A percentile compares a stretch with the other conserved stretches of the same genome.
These are phyloP conservation scores for Pugionium dolabratum DNA, from an alignment of 345 rosid genomes.

Conservation along the genomic window DNA sequence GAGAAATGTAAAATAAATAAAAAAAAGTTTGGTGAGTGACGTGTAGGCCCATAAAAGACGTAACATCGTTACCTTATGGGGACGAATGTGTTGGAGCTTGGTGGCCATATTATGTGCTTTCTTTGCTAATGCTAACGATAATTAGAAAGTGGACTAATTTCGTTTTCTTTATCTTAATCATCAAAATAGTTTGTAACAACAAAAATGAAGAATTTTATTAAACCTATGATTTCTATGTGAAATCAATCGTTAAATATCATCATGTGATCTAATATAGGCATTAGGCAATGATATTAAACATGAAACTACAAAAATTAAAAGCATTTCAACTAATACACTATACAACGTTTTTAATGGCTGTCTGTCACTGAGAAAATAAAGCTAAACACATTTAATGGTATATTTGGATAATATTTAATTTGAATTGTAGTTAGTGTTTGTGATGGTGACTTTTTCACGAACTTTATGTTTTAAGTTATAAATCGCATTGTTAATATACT, in stretches of 20 bases:
- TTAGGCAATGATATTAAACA: slow-evolving; percentile 22
- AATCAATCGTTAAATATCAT: slow-evolving; percentile 14
- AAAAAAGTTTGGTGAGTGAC: slow-evolving; percentile 25
- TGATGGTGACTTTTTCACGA: background rate
- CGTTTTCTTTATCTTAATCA: background rate
- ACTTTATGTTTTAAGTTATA: slow-evolving; percentile 5
- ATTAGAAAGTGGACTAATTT: slow-evolving; percentile 36
- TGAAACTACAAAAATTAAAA: slow-evolving; percentile 4
- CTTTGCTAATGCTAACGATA: slow-evolving; percentile 31
- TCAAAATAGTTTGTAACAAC: background rate
- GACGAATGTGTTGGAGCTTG: slow-evolving; percentile 22
- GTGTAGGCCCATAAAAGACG: slow-evolving; percentile 35
- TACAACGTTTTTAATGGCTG: slow-evolving; percentile 14
- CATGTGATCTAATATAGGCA: slow-evolving; percentile 30
- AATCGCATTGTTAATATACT: background rate
- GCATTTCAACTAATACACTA: background rate
- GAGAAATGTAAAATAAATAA: background rate
- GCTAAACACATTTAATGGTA: slow-evolving; percentile 2
- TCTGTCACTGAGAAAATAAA: slow-evolving; percentile 11
- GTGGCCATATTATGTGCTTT: slow-evolving; percentile 32
- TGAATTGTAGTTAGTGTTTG: slow-evolving; percentile 9
- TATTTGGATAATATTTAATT: slow-evolving; percentile 2
- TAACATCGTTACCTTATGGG: slow-evolving; percentile 37
- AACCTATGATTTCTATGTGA: slow-evolving; percentile 14
- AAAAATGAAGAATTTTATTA: background rate